Percentiles rank a stretch among this genome's conserved stretches.
phyloP scores from a whole-genome alignment of 2,329 filamentous ascomycete species.

The Monosporascus sp. region DNA sequence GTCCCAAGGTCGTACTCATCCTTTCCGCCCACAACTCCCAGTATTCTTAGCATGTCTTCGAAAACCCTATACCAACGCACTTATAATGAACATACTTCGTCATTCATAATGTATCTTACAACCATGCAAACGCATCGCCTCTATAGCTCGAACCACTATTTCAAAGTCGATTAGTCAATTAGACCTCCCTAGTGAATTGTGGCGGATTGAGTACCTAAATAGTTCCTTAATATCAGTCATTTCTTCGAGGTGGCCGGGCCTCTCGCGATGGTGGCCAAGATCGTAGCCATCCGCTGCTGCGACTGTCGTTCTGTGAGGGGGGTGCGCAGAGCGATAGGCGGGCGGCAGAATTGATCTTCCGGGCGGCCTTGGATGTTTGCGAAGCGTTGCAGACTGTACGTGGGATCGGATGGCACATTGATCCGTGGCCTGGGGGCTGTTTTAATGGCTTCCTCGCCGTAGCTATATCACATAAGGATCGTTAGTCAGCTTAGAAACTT shows the following conservation, averaged over 20 bases:
- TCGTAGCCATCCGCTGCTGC: constrained; percentile 20
- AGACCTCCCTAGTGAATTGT: too few species aligned
- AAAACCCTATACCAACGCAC: too few species aligned
- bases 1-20: too few species aligned
- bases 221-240: background rate
- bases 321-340: constrained; percentile 11
- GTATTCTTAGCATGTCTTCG: too few species aligned
- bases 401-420: constrained; percentile 17
- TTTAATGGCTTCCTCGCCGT: constrained; percentile 10
- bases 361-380: constrained; percentile 18
- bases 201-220: background rate
- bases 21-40: too few species aligned
- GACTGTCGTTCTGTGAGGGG: constrained; percentile 23
- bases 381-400: constrained; percentile 23
- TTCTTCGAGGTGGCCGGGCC: constrained; percentile 5
- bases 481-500: background rate
- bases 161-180: background rate
- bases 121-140: too few species aligned
- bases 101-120: background rate
- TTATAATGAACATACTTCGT: too few species aligned
- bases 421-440: constrained; percentile 11
- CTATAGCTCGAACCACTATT: background rate
- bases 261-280: constrained; percentile 11
- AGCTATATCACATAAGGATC: constrained; percentile 2
- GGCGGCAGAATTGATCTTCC: constrained; percentile 18